A percentile compares a stretch with the other conserved stretches of the same genome.
Evolutionary conservation across 2,329 filamentous ascomycete genomes (phyloP).

Genomic region (Trichoderma sp.): DNA sequence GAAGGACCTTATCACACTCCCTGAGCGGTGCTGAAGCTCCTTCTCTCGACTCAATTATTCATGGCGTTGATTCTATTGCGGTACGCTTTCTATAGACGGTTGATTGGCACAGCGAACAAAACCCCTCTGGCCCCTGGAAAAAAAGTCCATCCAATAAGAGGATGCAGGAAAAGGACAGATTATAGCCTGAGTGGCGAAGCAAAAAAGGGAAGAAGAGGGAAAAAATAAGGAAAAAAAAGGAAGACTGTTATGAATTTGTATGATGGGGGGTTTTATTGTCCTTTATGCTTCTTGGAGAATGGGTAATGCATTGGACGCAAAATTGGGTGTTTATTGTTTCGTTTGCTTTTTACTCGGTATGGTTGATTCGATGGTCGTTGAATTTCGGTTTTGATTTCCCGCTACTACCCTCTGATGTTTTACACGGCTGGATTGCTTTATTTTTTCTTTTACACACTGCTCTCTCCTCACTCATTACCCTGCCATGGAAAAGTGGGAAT

Average conservation of each 20-base stretch:
- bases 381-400: not conserved
- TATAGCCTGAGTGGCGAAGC: not conserved
- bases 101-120: not conserved
- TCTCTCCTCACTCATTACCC: not conserved
- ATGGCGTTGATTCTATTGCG: not conserved
- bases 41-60: not conserved
- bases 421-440: constrained; percentile 12
- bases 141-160: not conserved
- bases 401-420: constrained; percentile 2
- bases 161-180: not conserved
- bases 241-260: constrained; percentile 16
- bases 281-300: constrained; percentile 17
- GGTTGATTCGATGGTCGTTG: not conserved
- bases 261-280: constrained; percentile 7
- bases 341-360: not conserved
- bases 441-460: not conserved
- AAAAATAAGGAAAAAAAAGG: not conserved
- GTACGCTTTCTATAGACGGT: constrained; percentile 16
- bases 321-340: constrained; percentile 1
- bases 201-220: not conserved
- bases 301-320: constrained; percentile 1
- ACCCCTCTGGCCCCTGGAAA: not conserved
- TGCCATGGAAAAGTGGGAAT: not conserved
- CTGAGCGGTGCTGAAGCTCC: not conserved
- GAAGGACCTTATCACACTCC: constrained; percentile 3